phyloP scores from a whole-genome alignment of 1,284 basidiomycete species.

The Hypsizygus ulmarius region DNA sequence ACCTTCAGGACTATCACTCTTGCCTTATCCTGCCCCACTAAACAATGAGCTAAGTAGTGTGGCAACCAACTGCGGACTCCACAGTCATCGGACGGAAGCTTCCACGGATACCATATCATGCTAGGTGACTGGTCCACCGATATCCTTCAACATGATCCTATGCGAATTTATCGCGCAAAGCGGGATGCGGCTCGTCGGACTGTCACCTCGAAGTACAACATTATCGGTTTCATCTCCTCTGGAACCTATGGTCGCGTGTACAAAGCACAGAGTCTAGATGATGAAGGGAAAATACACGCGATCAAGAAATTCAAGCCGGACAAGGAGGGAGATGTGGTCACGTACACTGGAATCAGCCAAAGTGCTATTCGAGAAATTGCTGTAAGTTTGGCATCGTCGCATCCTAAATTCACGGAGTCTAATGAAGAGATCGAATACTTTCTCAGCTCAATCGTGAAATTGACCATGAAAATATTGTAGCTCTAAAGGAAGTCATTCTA shows the following conservation, averaged over 20 bases:
- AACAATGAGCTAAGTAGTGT: no score
- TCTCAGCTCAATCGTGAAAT: conserved; percentile 89
- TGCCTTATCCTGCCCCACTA: no score
- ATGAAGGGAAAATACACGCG: conserved; percentile 76
- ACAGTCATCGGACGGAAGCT: neutral
- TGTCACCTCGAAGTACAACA: conserved; percentile 82
- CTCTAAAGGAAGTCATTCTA: conserved; percentile 91
- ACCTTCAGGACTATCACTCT: conserved; percentile 1
- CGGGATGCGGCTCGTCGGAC: conserved; percentile 66
- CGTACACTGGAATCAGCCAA: conserved; percentile 97
- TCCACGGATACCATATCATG: conserved; percentile 12
- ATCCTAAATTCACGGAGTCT: neutral
- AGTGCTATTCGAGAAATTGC: conserved; percentile 96
- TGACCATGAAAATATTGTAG: conserved; percentile 88
- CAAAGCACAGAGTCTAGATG: conserved; percentile 84
- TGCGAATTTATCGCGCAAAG: conserved; percentile 82
- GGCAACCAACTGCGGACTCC: no score
- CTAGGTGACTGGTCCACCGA: conserved; percentile 39
- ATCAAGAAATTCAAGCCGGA: conserved; percentile 99
- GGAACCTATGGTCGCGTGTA: conserved; percentile 98
- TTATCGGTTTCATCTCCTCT: conserved; percentile 96
- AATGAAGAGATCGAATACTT: neutral
- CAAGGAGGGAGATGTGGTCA: conserved; percentile 91
- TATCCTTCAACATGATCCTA: conserved; percentile 60
- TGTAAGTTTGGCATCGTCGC: conserved; percentile 46